Conservation (phyloP, 345 rosid species). For the Salix arbutifolia region DNA sequence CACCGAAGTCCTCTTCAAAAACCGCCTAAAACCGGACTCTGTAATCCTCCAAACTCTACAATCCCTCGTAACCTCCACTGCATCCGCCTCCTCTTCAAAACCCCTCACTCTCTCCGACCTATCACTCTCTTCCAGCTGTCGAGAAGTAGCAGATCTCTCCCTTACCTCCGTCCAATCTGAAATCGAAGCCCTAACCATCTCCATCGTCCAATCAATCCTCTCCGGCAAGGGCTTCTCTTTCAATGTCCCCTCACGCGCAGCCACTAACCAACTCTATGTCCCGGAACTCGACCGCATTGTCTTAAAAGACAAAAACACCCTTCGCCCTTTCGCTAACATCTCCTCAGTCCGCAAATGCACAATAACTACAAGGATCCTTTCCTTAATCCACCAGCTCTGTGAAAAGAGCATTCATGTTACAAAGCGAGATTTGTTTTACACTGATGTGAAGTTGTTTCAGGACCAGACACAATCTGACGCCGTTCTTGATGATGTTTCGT, state of each 20-base stretch:
- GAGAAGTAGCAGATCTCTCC: conserved; percentile 84
- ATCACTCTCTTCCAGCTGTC: conserved; percentile 60
- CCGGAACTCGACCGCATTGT: conserved; percentile 99
- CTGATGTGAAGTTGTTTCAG: conserved; percentile 96
- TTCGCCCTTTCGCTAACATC: conserved; percentile 78
- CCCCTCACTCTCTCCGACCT: conserved; percentile 80
- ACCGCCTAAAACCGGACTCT: conserved; percentile 56
- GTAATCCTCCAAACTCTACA: conserved; percentile 51
- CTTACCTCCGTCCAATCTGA: conserved; percentile 73
- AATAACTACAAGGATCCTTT: conserved; percentile 74
- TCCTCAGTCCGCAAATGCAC: conserved; percentile 87
- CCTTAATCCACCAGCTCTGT: conserved; percentile 89
- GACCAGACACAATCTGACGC: conserved; percentile 94
- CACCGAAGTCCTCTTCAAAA: conserved; percentile 65
- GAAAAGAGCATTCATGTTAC: conserved; percentile 84
- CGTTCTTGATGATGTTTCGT: conserved; percentile 84
- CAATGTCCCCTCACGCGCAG: conserved; percentile 88
- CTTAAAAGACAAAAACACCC: conserved; percentile 81
- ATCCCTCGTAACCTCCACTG: conserved; percentile 30
- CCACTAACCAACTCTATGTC: conserved; percentile 91
- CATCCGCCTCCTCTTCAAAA: conserved; percentile 45
- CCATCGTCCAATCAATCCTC: conserved; percentile 70
- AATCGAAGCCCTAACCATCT: conserved; percentile 69
- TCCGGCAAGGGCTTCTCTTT: conserved; percentile 84
- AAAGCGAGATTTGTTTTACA: conserved; percentile 96